phyloP scores from a whole-genome alignment of 2,329 filamentous ascomycete species.

The Trichoderma aggressivum region DNA sequence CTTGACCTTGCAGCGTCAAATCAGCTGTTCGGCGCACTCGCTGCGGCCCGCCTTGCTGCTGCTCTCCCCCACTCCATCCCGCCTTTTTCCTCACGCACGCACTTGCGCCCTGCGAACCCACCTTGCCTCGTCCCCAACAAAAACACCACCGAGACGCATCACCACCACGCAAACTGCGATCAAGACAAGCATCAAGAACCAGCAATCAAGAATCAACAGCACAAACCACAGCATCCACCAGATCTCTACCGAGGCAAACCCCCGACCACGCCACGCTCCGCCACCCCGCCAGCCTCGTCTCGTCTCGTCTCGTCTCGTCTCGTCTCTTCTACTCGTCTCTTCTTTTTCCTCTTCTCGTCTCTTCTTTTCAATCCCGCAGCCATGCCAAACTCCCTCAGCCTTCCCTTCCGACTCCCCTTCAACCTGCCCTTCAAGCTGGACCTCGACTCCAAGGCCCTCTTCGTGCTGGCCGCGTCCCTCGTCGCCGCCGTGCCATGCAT shows the following conservation, averaged over 20 bases:
- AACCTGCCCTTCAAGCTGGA: constrained; percentile 3
- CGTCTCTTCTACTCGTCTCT: too few relatives aligned
- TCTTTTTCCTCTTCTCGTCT: background rate
- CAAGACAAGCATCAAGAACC: background rate
- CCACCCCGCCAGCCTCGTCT: background rate
- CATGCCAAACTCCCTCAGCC: constrained; percentile 11
- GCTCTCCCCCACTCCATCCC: background rate
- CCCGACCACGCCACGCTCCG: background rate
- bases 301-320: background rate
- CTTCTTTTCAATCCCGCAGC: background rate
- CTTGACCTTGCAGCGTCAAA: background rate
- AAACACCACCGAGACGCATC: background rate
- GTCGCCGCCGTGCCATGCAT: constrained; percentile 46
- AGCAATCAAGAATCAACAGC: background rate
- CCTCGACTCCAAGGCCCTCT: constrained; percentile 1
- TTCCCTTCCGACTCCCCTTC: constrained; percentile 8
- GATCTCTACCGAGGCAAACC: background rate
- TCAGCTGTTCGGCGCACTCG: background rate
- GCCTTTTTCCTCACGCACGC: background rate
- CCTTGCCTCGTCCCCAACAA: background rate
- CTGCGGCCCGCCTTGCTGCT: background rate
- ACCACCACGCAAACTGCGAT: background rate
- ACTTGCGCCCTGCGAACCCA: background rate
- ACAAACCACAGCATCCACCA: background rate
- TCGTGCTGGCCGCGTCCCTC: constrained; percentile 28